These are phyloP conservation scores for Dictyostelium firmibasis DNA, from an alignment of 78 protist species.

Conservation along the genomic window DNA sequence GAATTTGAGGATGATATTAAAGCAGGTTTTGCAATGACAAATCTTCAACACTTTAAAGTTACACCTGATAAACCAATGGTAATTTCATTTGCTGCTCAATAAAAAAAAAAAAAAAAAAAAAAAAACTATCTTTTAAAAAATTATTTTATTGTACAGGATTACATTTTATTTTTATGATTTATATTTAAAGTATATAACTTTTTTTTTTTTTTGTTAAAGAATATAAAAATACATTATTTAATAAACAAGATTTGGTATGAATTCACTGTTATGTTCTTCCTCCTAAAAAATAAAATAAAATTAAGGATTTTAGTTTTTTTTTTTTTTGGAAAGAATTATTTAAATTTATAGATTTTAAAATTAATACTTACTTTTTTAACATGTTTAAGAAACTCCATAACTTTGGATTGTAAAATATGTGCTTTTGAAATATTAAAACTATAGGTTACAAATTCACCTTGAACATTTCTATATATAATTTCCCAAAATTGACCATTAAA, in stretches of 20 bases:
- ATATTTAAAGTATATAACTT: neutral
- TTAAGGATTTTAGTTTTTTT: too few species aligned
- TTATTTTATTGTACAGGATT: neutral
- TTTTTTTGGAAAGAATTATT: neutral
- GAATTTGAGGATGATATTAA: conserved; percentile 87
- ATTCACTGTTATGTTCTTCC: neutral
- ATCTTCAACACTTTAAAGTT: conserved; percentile 76
- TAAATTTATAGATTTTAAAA: too few species aligned
- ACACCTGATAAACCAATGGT: conserved; percentile 81
- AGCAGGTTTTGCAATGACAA: conserved; percentile 80
- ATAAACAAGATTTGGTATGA: neutral
- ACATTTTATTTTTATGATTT: neutral
- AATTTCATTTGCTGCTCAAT: conserved; percentile 74
- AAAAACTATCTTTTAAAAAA: neutral
- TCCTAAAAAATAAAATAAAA: neutral
- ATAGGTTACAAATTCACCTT: neutral
- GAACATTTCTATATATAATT: neutral
- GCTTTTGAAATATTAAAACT: neutral
- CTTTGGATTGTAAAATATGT: neutral
- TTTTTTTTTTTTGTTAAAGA: neutral
- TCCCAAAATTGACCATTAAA: neutral
- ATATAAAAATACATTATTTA: neutral
- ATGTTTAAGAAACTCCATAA: neutral
- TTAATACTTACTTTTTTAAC: neutral
- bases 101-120: neutral